Evolutionary conservation across 2,329 filamentous ascomycete genomes (phyloP).

Genomic region (Botrytis porri): DNA sequence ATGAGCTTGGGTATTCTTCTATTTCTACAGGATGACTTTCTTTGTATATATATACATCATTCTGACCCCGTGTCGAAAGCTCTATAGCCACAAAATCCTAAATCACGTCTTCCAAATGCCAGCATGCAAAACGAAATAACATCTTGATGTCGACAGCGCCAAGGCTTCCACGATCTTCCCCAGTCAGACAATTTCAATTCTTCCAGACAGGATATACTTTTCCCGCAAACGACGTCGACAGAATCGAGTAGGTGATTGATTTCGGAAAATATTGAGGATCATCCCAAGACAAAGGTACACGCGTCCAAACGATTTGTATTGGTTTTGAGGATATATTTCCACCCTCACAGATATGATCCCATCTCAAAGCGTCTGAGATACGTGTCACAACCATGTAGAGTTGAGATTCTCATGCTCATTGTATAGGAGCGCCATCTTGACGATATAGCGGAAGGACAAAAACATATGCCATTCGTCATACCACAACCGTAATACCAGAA

Average conservation of each 20-base stretch:
- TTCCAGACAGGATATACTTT: not conserved
- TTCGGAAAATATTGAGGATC: not conserved
- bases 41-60: conserved; percentile 3
- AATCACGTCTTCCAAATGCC: not conserved
- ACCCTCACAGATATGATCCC: not conserved
- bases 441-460: not conserved
- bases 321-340: conserved; percentile 2
- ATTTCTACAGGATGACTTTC: not conserved
- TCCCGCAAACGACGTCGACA: not conserved
- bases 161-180: not conserved
- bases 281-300: conserved; percentile 5
- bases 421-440: not conserved
- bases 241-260: not conserved
- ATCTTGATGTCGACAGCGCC: not conserved
- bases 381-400: not conserved
- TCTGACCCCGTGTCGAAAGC: not conserved
- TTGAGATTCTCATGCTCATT: not conserved
- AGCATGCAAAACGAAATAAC: not conserved
- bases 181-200: conserved; percentile 1
- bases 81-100: not conserved
- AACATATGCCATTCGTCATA: not conserved
- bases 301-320: not conserved
- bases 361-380: not conserved
- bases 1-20: not conserved
- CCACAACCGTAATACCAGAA: not conserved